Conservation (phyloP, 345 rosid genomes). For the Dimocarpus longan region DNA sequence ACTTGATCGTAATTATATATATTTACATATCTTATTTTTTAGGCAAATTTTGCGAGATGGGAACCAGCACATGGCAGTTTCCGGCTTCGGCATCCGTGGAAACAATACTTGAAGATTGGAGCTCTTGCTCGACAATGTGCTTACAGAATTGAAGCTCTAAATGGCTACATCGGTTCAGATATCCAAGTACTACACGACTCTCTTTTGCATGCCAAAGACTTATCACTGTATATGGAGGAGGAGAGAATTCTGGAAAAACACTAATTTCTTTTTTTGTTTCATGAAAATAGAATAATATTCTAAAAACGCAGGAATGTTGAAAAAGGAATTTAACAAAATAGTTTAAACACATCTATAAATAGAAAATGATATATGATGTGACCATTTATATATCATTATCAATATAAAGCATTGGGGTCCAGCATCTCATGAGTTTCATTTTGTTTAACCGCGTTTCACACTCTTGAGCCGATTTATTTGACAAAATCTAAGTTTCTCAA, state of each 20-base stretch:
- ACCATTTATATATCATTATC: background rate
- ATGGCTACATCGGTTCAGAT: conserved; percentile 47
- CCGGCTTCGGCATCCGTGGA: conserved; percentile 73
- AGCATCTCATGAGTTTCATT: background rate
- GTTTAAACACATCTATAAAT: background rate
- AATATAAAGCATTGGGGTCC: background rate
- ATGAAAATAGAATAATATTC: too few species aligned
- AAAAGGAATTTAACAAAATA: background rate
- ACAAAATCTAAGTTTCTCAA: too few species aligned
- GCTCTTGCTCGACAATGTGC: conserved; percentile 76
- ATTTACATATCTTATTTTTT: background rate
- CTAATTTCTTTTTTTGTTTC: background rate
- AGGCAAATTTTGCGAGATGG: conserved; percentile 92
- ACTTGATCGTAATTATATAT: background rate
- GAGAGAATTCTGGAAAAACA: too few species aligned
- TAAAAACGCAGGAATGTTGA: too few species aligned
- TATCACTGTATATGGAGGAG: background rate
- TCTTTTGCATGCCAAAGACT: background rate
- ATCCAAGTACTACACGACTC: conserved; percentile 39
- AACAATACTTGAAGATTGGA: conserved; percentile 65
- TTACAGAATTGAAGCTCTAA: conserved; percentile 63
- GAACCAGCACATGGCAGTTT: conserved; percentile 84
- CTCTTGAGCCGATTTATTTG: too few species aligned
- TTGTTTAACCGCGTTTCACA: too few species aligned
- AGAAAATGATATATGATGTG: background rate